A percentile compares a stretch with the other conserved stretches of the same genome.
phyloP scores from a whole-genome alignment of 371 early-diverging fungal species.

The Cokeromyces recurvatus region DNA sequence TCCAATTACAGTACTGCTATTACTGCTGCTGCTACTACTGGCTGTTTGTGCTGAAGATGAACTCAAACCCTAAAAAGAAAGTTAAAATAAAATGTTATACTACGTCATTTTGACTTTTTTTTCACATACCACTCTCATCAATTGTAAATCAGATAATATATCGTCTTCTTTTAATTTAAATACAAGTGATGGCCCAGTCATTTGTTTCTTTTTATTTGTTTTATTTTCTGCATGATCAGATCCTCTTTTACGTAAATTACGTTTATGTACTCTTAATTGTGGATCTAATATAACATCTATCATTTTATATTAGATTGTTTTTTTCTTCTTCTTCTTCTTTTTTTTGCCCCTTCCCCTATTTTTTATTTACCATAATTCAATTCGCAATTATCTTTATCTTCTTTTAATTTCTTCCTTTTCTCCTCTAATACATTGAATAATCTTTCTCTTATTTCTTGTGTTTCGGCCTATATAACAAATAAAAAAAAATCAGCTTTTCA shows the following conservation, averaged over 20 bases:
- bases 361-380: constrained; percentile 64
- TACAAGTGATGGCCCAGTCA: constrained; percentile 35
- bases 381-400: constrained; percentile 82
- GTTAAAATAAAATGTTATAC: no score
- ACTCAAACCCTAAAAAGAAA: no score
- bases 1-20: no score
- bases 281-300: constrained; percentile 36
- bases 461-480: constrained; percentile 49
- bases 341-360: no score
- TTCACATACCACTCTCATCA: constrained; percentile 14
- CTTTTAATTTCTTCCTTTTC: constrained; percentile 68
- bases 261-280: constrained; percentile 31
- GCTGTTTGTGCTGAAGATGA: no score
- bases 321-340: no score
- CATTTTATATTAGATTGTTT: no score
- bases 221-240: constrained; percentile 34
- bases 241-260: constrained; percentile 39
- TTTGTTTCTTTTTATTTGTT: constrained; percentile 36
- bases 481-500: constrained; percentile 2
- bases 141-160: constrained; percentile 31
- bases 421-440: constrained; percentile 72
- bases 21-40: no score
- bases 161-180: constrained; percentile 40
- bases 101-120: no score
- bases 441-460: constrained; percentile 68